Evolutionary conservation across 2,329 filamentous ascomycete genomes (phyloP).

Genomic region (Ceratocystiopsis sp.): DNA sequence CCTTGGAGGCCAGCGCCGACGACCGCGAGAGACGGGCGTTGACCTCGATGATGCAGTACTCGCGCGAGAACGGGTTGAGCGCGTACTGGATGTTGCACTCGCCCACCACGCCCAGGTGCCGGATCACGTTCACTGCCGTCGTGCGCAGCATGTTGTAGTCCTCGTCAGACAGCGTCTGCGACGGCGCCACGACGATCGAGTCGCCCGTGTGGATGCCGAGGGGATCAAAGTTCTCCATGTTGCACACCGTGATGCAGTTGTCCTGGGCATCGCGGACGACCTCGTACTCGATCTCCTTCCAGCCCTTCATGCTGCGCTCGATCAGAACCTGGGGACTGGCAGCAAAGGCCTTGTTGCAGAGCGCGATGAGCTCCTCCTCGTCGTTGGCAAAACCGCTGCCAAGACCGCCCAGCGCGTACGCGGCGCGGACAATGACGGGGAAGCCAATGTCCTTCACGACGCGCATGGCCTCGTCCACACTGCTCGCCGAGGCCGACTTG

Average conservation of each 20-base stretch:
- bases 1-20: conserved; percentile 89
- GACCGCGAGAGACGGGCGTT: conserved; percentile 92
- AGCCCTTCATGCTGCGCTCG: conserved; percentile 97
- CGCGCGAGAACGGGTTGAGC: conserved; percentile 81
- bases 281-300: conserved; percentile 99
- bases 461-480: conserved; percentile 70
- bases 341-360: conserved; percentile 89
- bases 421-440: conserved; percentile 91
- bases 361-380: conserved; percentile 61
- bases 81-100: conserved; percentile 99
- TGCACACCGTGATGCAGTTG: conserved; percentile 98
- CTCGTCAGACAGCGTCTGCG: conserved; percentile 89
- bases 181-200: conserved; percentile 93
- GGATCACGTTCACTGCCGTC: conserved; percentile 91
- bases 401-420: conserved; percentile 86
- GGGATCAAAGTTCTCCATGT: conserved; percentile 99
- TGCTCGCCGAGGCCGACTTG: conserved; percentile 87
- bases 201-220: conserved; percentile 96
- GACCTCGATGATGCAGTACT: conserved; percentile 99
- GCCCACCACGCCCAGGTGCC: conserved; percentile 90
- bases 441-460: conserved; percentile 86
- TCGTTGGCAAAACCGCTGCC: conserved; percentile 93
- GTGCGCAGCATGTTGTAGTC: conserved; percentile 99
- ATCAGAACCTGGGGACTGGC: conserved; percentile 92
- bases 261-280: conserved; percentile 89